Evolutionary conservation across 441 rosid genomes (phyloP), one percentile per base, ranked within the genome.

Genomic region (Theobroma grandiflorum): DNA sequence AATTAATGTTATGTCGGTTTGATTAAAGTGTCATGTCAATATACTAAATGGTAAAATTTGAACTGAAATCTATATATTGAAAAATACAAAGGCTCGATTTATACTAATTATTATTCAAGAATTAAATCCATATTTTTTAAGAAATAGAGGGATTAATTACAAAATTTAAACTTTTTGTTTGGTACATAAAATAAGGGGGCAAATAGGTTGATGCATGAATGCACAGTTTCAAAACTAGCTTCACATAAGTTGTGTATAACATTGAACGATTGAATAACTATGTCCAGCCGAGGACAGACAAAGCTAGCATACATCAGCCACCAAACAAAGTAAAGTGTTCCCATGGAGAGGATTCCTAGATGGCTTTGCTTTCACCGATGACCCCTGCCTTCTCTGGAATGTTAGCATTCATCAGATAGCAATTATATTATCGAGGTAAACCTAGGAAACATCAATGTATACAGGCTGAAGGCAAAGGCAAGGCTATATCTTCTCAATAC

Each of bases 351-450:
- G 18, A 43, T 65, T 47, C 66, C 37, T 16, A 8, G 20, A 43
- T 45, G 4, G 66, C 68, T 72, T 79, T 26, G 82, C 8, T 72
- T 62, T 64, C 37, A 72, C 63, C 82, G 61, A 69, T 58, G 50
- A 59, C 8, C 47, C 57, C 4, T 38, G 42, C 2, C n/a, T 38
- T 65, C 47, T 65, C 12, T 65, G 18, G 47, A 64, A 64, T 16
- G 18, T 64, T 16, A 37, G 22, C 10, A 15, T 2, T 37, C 0
- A 47, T 3, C 15, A 47, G 3, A 47, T 47, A 47, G 52, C 52
- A 47, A 15, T 38, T 66, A 18, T 66, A 40, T 38, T 6, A 18
- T 8, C 6, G 5, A 16, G 18, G 5, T 16, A 16, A 38, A 65
- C 71, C 40, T 66, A 66, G 71, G 1, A 18, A 3, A 8, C 6